phyloP scores from a whole-genome alignment of 805 yeast genomes.

The Pichia pseudocactophila region DNA sequence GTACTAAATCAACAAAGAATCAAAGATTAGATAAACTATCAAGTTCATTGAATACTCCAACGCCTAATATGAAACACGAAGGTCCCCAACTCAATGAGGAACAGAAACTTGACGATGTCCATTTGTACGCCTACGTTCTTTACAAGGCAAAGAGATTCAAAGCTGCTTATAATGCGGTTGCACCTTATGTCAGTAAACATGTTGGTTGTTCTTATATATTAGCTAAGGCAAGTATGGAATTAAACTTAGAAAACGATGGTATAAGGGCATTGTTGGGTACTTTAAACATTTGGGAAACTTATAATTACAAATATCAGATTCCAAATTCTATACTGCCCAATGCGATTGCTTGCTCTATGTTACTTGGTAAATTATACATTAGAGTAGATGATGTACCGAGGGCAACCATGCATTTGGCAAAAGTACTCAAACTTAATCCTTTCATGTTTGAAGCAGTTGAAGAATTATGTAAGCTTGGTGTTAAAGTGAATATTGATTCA shows the following conservation, averaged over 20 bases:
- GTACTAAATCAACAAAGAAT: background rate
- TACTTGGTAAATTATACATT: conserved; percentile 62
- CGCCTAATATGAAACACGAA: background rate
- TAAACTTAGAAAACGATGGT: conserved; percentile 54
- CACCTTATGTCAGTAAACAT: conserved; percentile 36
- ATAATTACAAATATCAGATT: background rate
- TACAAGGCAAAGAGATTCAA: conserved; percentile 50
- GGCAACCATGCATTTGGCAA: conserved; percentile 58
- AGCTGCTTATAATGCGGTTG: conserved; percentile 47
- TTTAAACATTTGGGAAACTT: conserved; percentile 29
- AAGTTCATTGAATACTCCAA: conserved; percentile 2
- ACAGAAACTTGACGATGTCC: conserved; percentile 46
- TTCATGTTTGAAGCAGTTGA: conserved; percentile 82
- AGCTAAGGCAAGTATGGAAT: conserved; percentile 55
- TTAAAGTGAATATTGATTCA: conserved; percentile 51
- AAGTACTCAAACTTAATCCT: conserved; percentile 67
- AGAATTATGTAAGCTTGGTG: conserved; percentile 64
- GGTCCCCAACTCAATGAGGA: background rate
- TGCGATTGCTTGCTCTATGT: conserved; percentile 53
- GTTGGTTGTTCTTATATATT: conserved; percentile 70
- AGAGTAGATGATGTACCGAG: conserved; percentile 52
- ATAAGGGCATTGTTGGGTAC: conserved; percentile 38
- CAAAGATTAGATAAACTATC: background rate
- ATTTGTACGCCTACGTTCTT: conserved; percentile 62
- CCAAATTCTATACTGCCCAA: conserved; percentile 40